phyloP scores from a whole-genome alignment of 2,329 filamentous ascomycete genomes.

The Didymella keratinophila region DNA sequence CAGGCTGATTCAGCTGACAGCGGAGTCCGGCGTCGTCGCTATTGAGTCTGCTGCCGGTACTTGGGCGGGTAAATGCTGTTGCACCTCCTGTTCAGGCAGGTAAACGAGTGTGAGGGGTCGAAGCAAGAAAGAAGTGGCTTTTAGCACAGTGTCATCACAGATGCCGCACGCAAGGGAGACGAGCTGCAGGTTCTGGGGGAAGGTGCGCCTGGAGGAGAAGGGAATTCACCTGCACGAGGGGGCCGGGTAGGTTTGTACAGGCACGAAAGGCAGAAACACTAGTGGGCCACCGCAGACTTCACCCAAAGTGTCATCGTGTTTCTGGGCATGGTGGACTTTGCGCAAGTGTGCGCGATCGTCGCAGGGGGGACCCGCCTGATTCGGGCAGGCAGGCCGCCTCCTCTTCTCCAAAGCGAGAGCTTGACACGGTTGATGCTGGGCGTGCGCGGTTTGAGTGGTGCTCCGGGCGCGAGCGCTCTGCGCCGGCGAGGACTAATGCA shows the following conservation, averaged over 20 bases:
- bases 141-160: conserved; percentile 29
- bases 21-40: conserved; percentile 16
- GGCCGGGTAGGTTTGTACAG: conserved; percentile 35
- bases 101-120: conserved; percentile 40
- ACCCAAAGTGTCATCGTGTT: conserved; percentile 16
- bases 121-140: conserved; percentile 27
- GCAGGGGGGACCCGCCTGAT: conserved; percentile 28
- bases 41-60: conserved; percentile 19
- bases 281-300: conserved; percentile 18
- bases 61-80: conserved; percentile 11
- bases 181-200: conserved; percentile 27
- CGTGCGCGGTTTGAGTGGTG: conserved; percentile 18
- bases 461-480: conserved; percentile 12
- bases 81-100: conserved; percentile 14
- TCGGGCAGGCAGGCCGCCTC: conserved; percentile 26
- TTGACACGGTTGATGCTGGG: conserved; percentile 14
- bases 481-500: conserved; percentile 16
- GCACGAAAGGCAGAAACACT: conserved; percentile 30
- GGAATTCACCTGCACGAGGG: conserved; percentile 27
- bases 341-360: conserved; percentile 30
- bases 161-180: conserved; percentile 31
- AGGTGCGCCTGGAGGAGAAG: conserved; percentile 26
- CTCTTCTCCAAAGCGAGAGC: conserved; percentile 18
- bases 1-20: conserved; percentile 24
- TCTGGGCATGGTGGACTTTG: conserved; percentile 17